A percentile compares a stretch with the other conserved stretches of the same genome.
Conservation (phyloP, 1,284 basidiomycete species). For the Boletellus deceptivus region DNA sequence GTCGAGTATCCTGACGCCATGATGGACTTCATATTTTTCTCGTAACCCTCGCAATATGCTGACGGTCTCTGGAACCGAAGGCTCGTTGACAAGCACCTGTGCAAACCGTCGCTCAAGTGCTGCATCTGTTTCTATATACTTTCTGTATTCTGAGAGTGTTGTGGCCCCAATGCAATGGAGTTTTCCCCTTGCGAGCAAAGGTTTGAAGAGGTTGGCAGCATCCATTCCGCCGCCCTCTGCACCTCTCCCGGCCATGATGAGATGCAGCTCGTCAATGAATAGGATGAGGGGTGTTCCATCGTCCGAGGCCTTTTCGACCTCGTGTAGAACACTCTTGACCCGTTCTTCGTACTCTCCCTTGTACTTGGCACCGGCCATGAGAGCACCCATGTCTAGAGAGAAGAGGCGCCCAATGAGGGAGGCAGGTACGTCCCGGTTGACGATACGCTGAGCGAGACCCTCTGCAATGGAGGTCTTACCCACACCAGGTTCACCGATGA, state of each 20-base stretch:
- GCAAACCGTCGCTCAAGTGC: conserved; percentile 95
- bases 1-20: conserved; percentile 90
- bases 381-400: conserved; percentile 89
- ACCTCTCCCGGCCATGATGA: conserved; percentile 86
- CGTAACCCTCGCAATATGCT: conserved; percentile 87
- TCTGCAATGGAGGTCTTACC: conserved; percentile 95
- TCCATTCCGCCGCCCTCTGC: conserved; percentile 79
- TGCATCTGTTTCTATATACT: conserved; percentile 94
- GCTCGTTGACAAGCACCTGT: conserved; percentile 93
- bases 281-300: conserved; percentile 86
- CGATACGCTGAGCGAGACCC: conserved; percentile 93
- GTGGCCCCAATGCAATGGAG: conserved; percentile 91
- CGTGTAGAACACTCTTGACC: conserved; percentile 88
- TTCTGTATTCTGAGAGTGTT: conserved; percentile 90
- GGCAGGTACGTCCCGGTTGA: conserved; percentile 95
- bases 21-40: conserved; percentile 81
- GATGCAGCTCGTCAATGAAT: conserved; percentile 93
- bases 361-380: conserved; percentile 96
- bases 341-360: conserved; percentile 98
- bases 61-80: conserved; percentile 87
- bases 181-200: conserved; percentile 88
- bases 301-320: conserved; percentile 89
- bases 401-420: conserved; percentile 80
- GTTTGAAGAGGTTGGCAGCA: conserved; percentile 88
- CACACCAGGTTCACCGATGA: conserved; percentile 92